Percentiles rank a stretch among this genome's conserved stretches.
phyloP scores from a whole-genome alignment of 2,329 filamentous ascomycete genomes.

The Diaporthe citrichinensis region DNA sequence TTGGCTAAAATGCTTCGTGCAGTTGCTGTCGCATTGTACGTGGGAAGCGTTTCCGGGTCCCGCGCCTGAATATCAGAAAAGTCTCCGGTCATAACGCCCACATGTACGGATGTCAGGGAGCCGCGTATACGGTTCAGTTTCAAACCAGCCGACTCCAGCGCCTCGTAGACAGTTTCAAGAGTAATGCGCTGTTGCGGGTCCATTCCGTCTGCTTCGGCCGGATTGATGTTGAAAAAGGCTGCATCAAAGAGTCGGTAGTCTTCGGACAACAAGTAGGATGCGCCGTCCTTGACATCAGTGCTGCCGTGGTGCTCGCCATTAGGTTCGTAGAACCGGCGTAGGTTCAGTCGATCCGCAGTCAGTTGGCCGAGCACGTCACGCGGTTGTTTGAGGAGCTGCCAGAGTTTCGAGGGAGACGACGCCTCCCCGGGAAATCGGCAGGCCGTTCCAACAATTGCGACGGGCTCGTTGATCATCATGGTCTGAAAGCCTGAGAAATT shows the following conservation, averaged over 20 bases:
- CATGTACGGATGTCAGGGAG: not conserved
- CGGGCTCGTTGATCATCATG: slow-evolving; percentile 48
- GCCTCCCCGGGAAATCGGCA: slow-evolving; percentile 56
- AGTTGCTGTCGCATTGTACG: not conserved
- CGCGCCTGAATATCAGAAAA: not conserved
- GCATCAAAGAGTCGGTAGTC: slow-evolving; percentile 8
- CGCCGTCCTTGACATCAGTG: slow-evolving; percentile 44
- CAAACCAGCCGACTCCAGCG: slow-evolving; percentile 42
- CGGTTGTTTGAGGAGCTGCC: slow-evolving; percentile 50
- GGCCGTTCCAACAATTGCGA: slow-evolving; percentile 57
- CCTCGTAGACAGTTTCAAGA: slow-evolving; percentile 11
- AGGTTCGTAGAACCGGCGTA: slow-evolving; percentile 45
- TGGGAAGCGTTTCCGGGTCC: not conserved
- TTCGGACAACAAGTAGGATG: slow-evolving; percentile 14
- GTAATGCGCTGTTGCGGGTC: slow-evolving; percentile 3
- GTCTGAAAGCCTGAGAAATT: no score
- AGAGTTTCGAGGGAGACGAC: slow-evolving; percentile 52
- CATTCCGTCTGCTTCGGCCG: not conserved
- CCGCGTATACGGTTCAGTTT: not conserved
- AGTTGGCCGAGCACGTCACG: slow-evolving; percentile 45
- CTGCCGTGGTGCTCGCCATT: slow-evolving; percentile 48
- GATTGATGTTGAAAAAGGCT: slow-evolving; percentile 14
- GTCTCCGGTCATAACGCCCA: not conserved
- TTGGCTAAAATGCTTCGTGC: slow-evolving; percentile 63
- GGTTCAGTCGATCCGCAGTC: slow-evolving; percentile 45